A percentile compares a stretch with the other conserved stretches of the same genome.
Evolutionary conservation across 768 basidiomycete species (phyloP).

Genomic region (Pulveroboletus sp.): DNA sequence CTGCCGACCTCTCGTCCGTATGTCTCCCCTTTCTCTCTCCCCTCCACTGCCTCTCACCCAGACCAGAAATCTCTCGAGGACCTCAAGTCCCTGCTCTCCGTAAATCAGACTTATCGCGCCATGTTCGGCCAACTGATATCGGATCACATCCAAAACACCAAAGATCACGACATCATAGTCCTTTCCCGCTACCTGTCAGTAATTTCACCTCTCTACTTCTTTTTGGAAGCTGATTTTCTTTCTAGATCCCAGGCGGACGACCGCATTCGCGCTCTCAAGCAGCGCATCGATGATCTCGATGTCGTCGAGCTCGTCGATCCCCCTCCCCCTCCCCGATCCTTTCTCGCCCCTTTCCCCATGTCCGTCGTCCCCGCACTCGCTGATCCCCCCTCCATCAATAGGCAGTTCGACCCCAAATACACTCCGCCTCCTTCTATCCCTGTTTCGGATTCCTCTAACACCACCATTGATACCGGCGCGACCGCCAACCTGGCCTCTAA

Average conservation of each 20-base stretch:
- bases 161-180: conserved; percentile 35
- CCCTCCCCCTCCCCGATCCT: background rate
- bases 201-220: background rate
- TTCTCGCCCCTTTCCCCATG: conserved; percentile 2
- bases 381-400: background rate
- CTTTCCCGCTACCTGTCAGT: conserved; percentile 42
- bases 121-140: conserved; percentile 24
- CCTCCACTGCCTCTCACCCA: background rate
- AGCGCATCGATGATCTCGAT: conserved; percentile 27
- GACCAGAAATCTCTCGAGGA: conserved; percentile 28
- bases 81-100: conserved; percentile 24
- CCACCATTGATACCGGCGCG: conserved; percentile 4
- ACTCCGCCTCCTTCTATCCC: conserved; percentile 16
- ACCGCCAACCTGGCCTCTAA: background rate
- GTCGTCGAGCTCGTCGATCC: background rate
- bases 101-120: conserved; percentile 15
- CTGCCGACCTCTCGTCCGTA: conserved; percentile 21
- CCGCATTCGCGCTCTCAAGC: conserved; percentile 38
- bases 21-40: background rate
- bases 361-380: too few relatives aligned
- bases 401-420: conserved; percentile 1
- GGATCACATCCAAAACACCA: conserved; percentile 20
- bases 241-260: conserved; percentile 34
- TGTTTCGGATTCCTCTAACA: conserved; percentile 16
- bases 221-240: background rate